A percentile compares a stretch with the other conserved stretches of the same genome.
These are phyloP conservation scores for Gossypium gossypioides DNA, from an alignment of 441 rosid genomes.

Conservation along the genomic window DNA sequence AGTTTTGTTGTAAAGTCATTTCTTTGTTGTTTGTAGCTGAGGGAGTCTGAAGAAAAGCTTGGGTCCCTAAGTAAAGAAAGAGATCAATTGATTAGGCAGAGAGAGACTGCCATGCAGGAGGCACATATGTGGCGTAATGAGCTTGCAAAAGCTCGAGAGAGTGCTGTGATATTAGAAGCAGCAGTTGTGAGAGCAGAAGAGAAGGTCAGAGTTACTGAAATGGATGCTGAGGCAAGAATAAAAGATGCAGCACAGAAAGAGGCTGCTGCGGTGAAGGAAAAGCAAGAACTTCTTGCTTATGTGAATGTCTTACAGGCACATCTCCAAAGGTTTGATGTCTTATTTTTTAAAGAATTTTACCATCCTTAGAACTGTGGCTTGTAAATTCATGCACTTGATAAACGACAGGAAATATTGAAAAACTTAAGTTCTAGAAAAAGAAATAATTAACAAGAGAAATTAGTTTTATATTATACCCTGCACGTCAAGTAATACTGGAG, in stretches of 20 bases:
- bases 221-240: slow-evolving; percentile 63
- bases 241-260: slow-evolving; percentile 71
- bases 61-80: slow-evolving; percentile 50
- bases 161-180: slow-evolving; percentile 74
- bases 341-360: slow-evolving; percentile 9
- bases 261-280: slow-evolving; percentile 58
- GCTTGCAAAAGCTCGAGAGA: slow-evolving; percentile 92
- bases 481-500: neutral
- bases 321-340: slow-evolving; percentile 62
- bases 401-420: neutral
- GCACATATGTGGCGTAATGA: slow-evolving; percentile 89
- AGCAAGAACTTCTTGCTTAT: slow-evolving; percentile 82
- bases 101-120: slow-evolving; percentile 78
- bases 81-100: slow-evolving; percentile 63
- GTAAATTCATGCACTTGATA: neutral
- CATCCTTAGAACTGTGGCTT: neutral
- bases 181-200: slow-evolving; percentile 86
- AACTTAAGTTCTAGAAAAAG: neutral
- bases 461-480: neutral
- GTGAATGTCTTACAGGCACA: slow-evolving; percentile 67
- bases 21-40: slow-evolving; percentile 38
- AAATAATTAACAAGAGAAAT: neutral
- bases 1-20: slow-evolving; percentile 11
- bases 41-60: slow-evolving; percentile 60
- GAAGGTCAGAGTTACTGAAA: slow-evolving; percentile 72